phyloP scores from a whole-genome alignment of 2,329 filamentous ascomycete genomes.

The Alternaria viburni region DNA sequence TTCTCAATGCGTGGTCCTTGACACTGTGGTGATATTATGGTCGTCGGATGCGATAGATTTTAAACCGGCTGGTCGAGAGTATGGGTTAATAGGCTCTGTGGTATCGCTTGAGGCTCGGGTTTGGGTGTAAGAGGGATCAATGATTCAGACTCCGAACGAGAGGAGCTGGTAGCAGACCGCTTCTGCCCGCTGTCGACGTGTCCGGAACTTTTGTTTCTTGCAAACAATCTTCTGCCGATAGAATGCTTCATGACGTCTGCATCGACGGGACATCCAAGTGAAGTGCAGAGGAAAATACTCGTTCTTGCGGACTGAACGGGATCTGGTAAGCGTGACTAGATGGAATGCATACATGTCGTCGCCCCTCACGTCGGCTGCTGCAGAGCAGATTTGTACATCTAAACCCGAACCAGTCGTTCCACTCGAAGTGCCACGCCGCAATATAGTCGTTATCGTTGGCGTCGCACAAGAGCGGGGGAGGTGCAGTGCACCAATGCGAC shows the following conservation, averaged over 20 bases:
- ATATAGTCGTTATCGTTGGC: not conserved
- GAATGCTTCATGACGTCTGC: not conserved
- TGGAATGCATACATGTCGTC: not conserved
- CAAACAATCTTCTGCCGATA: not conserved
- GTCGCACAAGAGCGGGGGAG: not conserved
- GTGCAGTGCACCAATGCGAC: not conserved
- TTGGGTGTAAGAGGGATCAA: not conserved
- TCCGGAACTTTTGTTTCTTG: not conserved
- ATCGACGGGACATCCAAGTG: not conserved
- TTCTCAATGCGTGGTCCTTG: not conserved
- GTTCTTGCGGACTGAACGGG: not conserved
- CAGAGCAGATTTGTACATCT: not conserved
- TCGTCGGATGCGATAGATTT: not conserved
- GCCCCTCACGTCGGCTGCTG: not conserved
- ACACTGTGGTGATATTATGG: not conserved
- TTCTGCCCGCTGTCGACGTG: not conserved
- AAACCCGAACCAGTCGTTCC: not conserved
- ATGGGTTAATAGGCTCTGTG: not conserved
- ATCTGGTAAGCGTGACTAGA: not conserved
- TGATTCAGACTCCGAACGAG: not conserved
- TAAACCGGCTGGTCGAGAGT: not conserved
- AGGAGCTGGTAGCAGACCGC: not conserved
- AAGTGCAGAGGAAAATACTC: not conserved
- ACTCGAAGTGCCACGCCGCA: not conserved
- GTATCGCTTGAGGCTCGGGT: not conserved